Conservation (phyloP, 139 green algal species). For the Chlamydomonas schloesseri region DNA sequence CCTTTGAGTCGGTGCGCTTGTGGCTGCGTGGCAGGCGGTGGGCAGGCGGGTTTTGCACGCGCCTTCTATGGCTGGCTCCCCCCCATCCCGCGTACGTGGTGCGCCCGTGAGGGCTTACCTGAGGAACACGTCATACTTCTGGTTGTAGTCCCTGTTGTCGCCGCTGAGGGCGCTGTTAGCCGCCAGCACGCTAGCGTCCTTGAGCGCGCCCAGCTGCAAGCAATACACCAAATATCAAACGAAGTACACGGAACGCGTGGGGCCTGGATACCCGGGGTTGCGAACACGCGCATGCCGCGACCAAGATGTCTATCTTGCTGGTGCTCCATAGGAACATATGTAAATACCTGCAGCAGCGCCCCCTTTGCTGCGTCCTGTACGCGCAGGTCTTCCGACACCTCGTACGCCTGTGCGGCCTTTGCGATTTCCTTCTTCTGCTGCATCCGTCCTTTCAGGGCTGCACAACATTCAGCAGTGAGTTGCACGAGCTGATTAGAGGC, state of each 20-base stretch:
- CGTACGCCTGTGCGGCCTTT: background rate
- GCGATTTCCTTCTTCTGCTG: background rate
- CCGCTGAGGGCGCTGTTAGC: background rate
- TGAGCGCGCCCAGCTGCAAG: background rate
- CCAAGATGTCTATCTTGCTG: no score
- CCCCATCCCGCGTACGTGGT: no score
- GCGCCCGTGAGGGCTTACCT: no score
- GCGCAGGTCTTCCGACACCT: constrained; percentile 2
- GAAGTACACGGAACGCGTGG: no score
- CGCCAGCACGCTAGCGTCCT: background rate
- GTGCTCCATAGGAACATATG: background rate
- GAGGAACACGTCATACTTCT: constrained; percentile 39
- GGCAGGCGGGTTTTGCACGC: no score
- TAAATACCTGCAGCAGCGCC: constrained; percentile 9
- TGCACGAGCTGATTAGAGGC: no score
- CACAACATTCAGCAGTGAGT: background rate
- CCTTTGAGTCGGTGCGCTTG: constrained; percentile 30
- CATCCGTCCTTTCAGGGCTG: background rate
- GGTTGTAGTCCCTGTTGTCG: background rate
- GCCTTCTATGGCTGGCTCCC: no score
- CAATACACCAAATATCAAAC: background rate
- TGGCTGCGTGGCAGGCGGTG: background rate
- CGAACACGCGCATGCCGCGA: no score
- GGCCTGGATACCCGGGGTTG: no score
- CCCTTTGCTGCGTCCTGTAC: constrained; percentile 14